Percentiles rank a stretch among this genome's conserved stretches.
phyloP scores from a whole-genome alignment of 768 basidiomycete genomes.

The Psilocybe sp. region DNA sequence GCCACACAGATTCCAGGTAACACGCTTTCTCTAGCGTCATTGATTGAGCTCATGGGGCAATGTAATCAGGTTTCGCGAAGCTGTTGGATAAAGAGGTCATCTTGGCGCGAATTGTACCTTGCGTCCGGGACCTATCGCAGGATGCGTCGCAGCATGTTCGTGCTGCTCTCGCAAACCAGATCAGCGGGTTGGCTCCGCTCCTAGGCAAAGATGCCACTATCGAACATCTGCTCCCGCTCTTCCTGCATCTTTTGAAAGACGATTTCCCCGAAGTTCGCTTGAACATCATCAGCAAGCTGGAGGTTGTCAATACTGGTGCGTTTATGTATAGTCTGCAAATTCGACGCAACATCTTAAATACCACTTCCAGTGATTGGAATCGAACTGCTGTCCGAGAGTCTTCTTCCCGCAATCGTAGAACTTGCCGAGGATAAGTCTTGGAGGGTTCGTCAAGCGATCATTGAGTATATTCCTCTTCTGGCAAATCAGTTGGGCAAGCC shows the following conservation, averaged over 20 bases:
- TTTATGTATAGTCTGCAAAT: constrained; percentile 6
- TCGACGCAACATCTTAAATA: constrained; percentile 14
- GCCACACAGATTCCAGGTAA: constrained; percentile 95
- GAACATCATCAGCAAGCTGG: constrained; percentile 98
- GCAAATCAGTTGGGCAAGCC: constrained; percentile 95
- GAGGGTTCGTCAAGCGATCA: constrained; percentile 99
- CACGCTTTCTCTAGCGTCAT: constrained; percentile 13
- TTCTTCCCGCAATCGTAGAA: constrained; percentile 96
- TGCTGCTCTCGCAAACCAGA: constrained; percentile 93
- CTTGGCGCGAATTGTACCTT: constrained; percentile 88
- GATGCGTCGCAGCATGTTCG: constrained; percentile 97
- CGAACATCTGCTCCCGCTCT: constrained; percentile 94
- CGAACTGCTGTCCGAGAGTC: constrained; percentile 88
- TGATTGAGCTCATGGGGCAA: constrained; percentile 3
- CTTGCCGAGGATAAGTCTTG: constrained; percentile 99
- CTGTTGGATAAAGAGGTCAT: constrained; percentile 92
- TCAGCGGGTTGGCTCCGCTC: constrained; percentile 92
- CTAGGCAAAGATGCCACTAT: constrained; percentile 92
- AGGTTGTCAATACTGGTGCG: constrained; percentile 89
- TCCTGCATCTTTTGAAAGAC: constrained; percentile 95
- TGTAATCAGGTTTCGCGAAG: constrained; percentile 80
- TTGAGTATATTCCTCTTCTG: constrained; percentile 98
- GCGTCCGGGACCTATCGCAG: constrained; percentile 89
- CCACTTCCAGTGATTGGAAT: constrained; percentile 86
- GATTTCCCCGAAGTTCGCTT: constrained; percentile 97